phyloP scores from a whole-genome alignment of 129 eudicot species.

The Arctium lappa region DNA sequence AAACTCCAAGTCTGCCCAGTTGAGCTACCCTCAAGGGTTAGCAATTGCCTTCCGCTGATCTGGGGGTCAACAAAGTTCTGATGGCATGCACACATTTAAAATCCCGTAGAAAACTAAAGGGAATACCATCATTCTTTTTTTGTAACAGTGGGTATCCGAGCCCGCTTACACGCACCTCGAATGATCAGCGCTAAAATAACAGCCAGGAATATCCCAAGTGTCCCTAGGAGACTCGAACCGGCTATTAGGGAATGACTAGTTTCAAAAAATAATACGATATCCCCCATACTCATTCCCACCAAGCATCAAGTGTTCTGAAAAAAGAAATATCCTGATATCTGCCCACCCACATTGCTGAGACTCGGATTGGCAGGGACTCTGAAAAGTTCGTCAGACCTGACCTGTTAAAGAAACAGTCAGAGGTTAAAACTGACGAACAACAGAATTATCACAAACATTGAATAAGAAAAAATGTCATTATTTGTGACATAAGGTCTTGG shows the following conservation, averaged over 20 bases:
- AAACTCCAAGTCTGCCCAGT: neutral
- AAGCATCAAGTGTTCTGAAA: neutral
- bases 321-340: neutral
- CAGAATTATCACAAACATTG: neutral
- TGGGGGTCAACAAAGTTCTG: neutral
- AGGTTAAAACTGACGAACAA: neutral
- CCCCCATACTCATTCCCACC: neutral
- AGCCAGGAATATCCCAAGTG: neutral
- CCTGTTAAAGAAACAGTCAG: constrained; percentile 14
- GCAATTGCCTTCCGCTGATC: neutral
- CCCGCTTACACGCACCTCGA: neutral
- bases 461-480: neutral
- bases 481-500: neutral
- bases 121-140: neutral
- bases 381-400: constrained; percentile 2
- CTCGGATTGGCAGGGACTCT: neutral
- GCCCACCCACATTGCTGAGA: neutral
- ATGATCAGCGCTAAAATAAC: neutral
- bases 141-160: neutral
- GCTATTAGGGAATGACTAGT: neutral
- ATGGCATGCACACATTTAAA: neutral
- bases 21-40: neutral
- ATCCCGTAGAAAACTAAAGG: neutral
- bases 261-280: neutral
- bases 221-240: neutral